Percentiles rank a stretch among this genome's conserved stretches.
Evolutionary conservation across 2,329 filamentous ascomycete species (phyloP).

Genomic region (Setomelanomma holmii): DNA sequence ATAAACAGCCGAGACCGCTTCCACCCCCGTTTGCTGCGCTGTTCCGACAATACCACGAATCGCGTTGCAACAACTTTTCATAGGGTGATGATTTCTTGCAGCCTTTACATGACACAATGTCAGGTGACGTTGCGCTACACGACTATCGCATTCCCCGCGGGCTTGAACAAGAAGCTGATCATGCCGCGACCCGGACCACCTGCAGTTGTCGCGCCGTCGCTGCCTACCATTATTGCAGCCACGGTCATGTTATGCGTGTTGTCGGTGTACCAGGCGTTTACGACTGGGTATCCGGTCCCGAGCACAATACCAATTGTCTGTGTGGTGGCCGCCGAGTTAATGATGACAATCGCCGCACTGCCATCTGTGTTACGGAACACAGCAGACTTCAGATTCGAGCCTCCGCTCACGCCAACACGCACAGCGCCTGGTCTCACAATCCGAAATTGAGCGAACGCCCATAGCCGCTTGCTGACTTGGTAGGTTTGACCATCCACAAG

Average conservation of each 20-base stretch:
- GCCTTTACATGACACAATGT: neutral
- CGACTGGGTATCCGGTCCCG: conserved; percentile 11
- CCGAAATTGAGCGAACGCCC: conserved; percentile 53
- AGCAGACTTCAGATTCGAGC: conserved; percentile 38
- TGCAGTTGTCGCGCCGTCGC: conserved; percentile 31
- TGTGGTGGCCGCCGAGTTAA: conserved; percentile 31
- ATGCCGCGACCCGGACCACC: conserved; percentile 33
- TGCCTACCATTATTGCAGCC: conserved; percentile 20
- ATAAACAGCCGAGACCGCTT: neutral
- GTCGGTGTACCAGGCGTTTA: conserved; percentile 36
- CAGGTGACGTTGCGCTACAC: neutral
- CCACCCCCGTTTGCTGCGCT: neutral
- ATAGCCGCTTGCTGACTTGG: conserved; percentile 46
- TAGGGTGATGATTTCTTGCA: neutral
- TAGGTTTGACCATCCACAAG: conserved; percentile 45
- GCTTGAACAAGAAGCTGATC: conserved; percentile 34
- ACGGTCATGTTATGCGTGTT: conserved; percentile 30
- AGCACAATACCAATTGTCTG: conserved; percentile 24
- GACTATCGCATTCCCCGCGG: conserved; percentile 9
- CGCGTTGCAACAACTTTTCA: neutral
- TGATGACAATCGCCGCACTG: conserved; percentile 36
- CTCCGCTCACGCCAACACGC: conserved; percentile 43
- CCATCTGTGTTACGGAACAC: conserved; percentile 46
- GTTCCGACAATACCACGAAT: neutral
- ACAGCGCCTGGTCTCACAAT: conserved; percentile 51